phyloP scores from a whole-genome alignment of 257 asterid genomes.

The Scutellaria minor region DNA sequence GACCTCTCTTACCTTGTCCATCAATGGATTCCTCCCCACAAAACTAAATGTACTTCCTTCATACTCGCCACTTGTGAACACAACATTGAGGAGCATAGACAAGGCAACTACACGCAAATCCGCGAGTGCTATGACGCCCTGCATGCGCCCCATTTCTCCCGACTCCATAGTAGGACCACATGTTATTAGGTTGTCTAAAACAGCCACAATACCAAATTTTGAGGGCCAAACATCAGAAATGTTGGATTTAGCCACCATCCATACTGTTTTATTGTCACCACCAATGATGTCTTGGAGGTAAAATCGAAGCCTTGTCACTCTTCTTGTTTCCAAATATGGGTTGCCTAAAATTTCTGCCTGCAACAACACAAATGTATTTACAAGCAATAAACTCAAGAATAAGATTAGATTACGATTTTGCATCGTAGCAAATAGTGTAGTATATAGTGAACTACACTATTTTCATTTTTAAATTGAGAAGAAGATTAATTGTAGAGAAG shows the following conservation, averaged over 20 bases:
- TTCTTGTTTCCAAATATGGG: background rate
- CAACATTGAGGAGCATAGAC: constrained; percentile 38
- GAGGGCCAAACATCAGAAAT: constrained; percentile 30
- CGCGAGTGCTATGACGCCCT: constrained; percentile 37
- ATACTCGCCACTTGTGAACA: constrained; percentile 37
- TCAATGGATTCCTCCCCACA: constrained; percentile 39
- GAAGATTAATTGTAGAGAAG: no score
- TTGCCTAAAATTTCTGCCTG: background rate
- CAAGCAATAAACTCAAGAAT: background rate
- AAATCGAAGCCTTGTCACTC: constrained; percentile 37
- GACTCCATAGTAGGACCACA: constrained; percentile 32
- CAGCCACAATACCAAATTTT: constrained; percentile 24
- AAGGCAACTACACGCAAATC: constrained; percentile 38
- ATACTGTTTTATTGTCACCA: constrained; percentile 32
- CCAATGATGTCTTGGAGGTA: constrained; percentile 39
- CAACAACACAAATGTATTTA: background rate
- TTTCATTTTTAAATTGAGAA: no score
- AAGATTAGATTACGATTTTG: background rate
- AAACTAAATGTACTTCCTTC: constrained; percentile 44
- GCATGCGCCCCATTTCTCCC: constrained; percentile 41
- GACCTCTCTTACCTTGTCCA: constrained; percentile 22
- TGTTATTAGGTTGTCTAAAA: constrained; percentile 39
- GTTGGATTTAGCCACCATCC: constrained; percentile 26
- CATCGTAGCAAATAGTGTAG: background rate
- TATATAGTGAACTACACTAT: no score